phyloP scores from a whole-genome alignment of 257 asterid species.

The Solanum medicagineum region DNA sequence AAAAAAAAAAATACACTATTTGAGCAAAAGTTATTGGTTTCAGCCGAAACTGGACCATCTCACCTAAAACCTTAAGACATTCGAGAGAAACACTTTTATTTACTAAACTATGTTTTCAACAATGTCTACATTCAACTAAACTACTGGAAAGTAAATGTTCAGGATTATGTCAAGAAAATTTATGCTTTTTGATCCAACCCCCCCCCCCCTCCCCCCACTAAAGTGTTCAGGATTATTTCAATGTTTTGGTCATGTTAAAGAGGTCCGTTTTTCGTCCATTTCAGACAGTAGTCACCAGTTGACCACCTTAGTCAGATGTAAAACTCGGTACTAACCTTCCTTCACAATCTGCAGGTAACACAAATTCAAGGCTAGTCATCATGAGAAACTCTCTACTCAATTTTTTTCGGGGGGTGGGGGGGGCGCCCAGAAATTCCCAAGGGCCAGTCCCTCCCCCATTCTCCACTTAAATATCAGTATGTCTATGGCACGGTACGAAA shows the following conservation, averaged over 20 bases:
- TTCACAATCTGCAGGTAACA: neutral
- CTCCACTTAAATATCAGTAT: neutral
- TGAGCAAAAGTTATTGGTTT: too few relatives aligned
- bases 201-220: neutral
- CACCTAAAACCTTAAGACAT: neutral
- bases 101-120: neutral
- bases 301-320: neutral
- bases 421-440: neutral
- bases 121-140: neutral
- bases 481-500: neutral
- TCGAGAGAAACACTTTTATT: neutral
- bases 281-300: neutral
- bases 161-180: neutral
- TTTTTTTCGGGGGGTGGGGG: neutral
- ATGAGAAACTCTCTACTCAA: neutral
- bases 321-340: neutral
- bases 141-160: neutral
- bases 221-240: neutral
- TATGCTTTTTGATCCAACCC: neutral
- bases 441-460: neutral
- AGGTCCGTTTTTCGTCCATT: neutral
- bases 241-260: neutral
- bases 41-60: neutral
- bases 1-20: too few relatives aligned
- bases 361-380: neutral